phyloP scores from a whole-genome alignment of 2,329 filamentous ascomycete species.

The Celoporthe dispersa region DNA sequence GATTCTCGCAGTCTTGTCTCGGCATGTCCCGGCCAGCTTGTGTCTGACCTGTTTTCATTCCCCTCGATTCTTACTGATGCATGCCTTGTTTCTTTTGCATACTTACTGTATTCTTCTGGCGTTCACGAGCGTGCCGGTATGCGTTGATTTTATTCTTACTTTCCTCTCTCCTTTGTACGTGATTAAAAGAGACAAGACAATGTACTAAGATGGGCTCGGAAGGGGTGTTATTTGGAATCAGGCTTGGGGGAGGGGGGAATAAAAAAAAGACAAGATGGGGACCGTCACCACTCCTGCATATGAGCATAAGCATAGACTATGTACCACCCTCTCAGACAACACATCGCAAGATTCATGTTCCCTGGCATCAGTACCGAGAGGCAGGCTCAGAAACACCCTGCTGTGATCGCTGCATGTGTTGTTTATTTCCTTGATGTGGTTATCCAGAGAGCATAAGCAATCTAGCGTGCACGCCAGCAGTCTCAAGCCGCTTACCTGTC shows the following conservation, averaged over 20 bases:
- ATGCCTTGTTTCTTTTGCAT: not conserved
- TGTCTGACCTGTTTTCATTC: not conserved
- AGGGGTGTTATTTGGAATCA: not conserved
- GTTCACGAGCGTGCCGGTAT: conserved; percentile 1
- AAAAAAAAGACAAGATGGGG: not conserved
- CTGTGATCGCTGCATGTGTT: not conserved
- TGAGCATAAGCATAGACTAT: conserved; percentile 1
- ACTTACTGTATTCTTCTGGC: not conserved
- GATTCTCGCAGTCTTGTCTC: not conserved
- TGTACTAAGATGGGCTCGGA: not conserved
- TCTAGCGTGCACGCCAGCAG: not conserved
- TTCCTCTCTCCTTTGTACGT: not conserved
- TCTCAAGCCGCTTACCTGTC: not conserved
- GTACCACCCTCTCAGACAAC: not conserved
- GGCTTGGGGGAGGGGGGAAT: not conserved
- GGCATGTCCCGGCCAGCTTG: not conserved
- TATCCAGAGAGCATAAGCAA: not conserved
- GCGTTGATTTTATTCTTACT: not conserved
- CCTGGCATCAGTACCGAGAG: not conserved
- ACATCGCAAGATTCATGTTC: not conserved
- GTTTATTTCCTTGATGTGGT: not conserved
- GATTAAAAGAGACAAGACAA: not conserved
- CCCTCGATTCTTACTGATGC: not conserved
- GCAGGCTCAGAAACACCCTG: not conserved
- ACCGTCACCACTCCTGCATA: not conserved